Evolutionary conservation across 73 alveolate genomes (phyloP), one percentile per base, ranked within the genome.

Genomic region (Paraurostyla sp.): DNA sequence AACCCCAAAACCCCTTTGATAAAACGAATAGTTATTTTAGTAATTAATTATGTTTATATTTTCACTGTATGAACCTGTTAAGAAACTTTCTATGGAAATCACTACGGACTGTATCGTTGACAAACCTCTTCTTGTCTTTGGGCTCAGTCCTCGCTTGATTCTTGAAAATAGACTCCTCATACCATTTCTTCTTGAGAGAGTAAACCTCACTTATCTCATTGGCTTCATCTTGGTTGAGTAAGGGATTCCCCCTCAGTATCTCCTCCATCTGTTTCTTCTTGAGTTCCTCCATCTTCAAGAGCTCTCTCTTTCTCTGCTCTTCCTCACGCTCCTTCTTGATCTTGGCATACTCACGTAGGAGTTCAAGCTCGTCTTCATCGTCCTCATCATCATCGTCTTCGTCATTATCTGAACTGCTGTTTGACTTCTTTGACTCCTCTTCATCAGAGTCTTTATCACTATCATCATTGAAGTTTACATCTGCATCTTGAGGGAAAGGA

Each of bases 81-180:
- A 98, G 88, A 92, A 97, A 96, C 59, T 92, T 95, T 71, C 97
- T 89, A 80, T 98, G 99, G 92, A 98, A 97, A 90, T 98, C 99
- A 90, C 99, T 94, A 81, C 99, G 93, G 23, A 97, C 99, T 36
- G 98, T 97, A 90, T 98, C 99, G 90, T 98, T 98, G 33, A 98
- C 95, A 90, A 98, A 98, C 88, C 99, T 93, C 91, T 96, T 91
- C 94, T 96, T 96, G 27, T 88, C 97, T 73, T 98, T 95, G 50
- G 93, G 95, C 84, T 87, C 98, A 36, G 82, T 76, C 89, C 97
- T 92, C 33, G 98, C 95, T 91, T 98, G 97, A 62, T 98, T 98
- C 84, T 94, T 96, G 86, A 98, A 98, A 42, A 98, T 96, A 46
- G 98, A 93, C 80, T 98, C 99, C 85, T 98, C 99, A 91, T 94